Base-by-base conservation (phyloP, 768 basidiomycete species). In the Trametopsis cervina region DNA sequence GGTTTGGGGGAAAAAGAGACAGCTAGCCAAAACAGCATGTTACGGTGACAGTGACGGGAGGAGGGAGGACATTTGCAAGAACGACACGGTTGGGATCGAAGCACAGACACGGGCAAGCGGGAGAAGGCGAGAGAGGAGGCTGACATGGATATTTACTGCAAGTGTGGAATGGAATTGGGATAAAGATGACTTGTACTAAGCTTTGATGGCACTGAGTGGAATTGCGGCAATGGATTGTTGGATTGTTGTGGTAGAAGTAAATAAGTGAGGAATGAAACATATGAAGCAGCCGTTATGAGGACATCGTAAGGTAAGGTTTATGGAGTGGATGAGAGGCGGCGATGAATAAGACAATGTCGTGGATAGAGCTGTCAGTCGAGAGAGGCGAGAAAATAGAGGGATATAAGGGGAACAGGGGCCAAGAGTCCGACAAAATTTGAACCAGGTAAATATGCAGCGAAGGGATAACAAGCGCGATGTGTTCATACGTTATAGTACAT, bases 401-500 rank as follows among this genome's bases (percentile, higher is more conserved):
- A 15, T 7, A 7, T 26, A 41, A 47, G 26, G 26, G 40, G 45
- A 50, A 35, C 43, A 25, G 44, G 50, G 49, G 47, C 44, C 44
- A 54, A 48, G 26, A 47, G 51, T 52, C 51, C 54, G 39, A 51
- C 53, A 52, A 55, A 49, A 52, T 41, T 47, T 51, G 47, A 52
- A 52, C 45, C 46, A 44, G 47, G 54, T 58, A 59, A 55, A 61
- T 58, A 57, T 60, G 58, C 55, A 52, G 51, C 48, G 52, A 51
- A 46, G 47, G 51, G 52, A 50, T 46, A 40, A 25, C 48, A 47
- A 43, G 36, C 25, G 42, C 40, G 43, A 45, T 45, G 49, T 48
- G 57, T 55, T 55, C 54, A 61, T 53, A 54, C 26, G 50, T 44
- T 48, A 57, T 58, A 57, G 56, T 57, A 55, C 54, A 57, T 57